A percentile compares a stretch with the other conserved stretches of the same genome.
Conservation (phyloP, 306 rosid genomes). For the Cucumis sativus region Cucumber_9930_V3 NC_026657.2:34088001-34088500, state of each 20-base stretch:
- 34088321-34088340: neutral
- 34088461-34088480: no score
- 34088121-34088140: slow-evolving; percentile 6
- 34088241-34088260: neutral
- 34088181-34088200: neutral
- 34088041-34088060: neutral
- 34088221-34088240: neutral
- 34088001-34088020: slow-evolving; percentile 49
- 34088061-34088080: neutral
- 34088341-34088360: neutral
- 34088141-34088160: slow-evolving; percentile 79
- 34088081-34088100: slow-evolving; percentile 53
- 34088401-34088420: neutral
- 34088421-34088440: neutral
- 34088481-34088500: no score
- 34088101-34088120: slow-evolving; percentile 72
- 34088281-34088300: neutral
- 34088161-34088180: slow-evolving; percentile 51
- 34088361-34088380: neutral
- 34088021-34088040: slow-evolving; percentile 30
- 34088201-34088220: no score
- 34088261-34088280: neutral
- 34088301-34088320: neutral
- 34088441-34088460: neutral
- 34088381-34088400: neutral